Conservation (phyloP, 768 basidiomycete species). For the Pholiota molesta region DNA sequence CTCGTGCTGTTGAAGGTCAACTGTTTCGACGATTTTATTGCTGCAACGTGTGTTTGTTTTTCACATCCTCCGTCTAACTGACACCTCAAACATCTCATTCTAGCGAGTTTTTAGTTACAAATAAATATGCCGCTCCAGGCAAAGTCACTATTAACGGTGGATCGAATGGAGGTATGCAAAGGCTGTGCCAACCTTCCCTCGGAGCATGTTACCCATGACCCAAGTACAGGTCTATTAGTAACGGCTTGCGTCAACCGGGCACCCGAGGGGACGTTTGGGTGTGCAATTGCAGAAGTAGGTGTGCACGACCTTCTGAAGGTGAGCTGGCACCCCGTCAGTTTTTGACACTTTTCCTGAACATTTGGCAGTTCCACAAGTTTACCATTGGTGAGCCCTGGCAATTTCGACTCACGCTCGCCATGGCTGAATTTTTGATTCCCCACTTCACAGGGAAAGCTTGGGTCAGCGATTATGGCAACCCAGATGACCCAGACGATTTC, state of each 20-base stretch:
- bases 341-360: constrained; percentile 8
- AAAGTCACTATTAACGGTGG: constrained; percentile 81
- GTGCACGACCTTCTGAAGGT: constrained; percentile 82
- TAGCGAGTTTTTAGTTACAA: constrained; percentile 73
- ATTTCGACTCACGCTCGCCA: background rate
- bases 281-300: constrained; percentile 80
- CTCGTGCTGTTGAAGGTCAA: constrained; percentile 49
- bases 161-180: constrained; percentile 72
- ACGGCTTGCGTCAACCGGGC: constrained; percentile 85
- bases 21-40: constrained; percentile 82
- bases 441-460: constrained; percentile 61
- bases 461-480: constrained; percentile 80
- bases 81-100: background rate
- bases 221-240: constrained; percentile 64
- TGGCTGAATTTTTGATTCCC: background rate
- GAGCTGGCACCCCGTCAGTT: constrained; percentile 12
- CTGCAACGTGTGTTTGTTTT: constrained; percentile 57
- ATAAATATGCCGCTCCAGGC: constrained; percentile 67
- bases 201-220: constrained; percentile 3
- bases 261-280: constrained; percentile 75
- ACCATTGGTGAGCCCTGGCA: constrained; percentile 57
- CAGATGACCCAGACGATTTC: constrained; percentile 75
- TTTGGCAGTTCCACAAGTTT: constrained; percentile 65
- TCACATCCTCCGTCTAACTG: constrained; percentile 1
- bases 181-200: background rate